phyloP scores from a whole-genome alignment of 2,329 filamentous ascomycete species.

The Trichoderma asperellum region DNA sequence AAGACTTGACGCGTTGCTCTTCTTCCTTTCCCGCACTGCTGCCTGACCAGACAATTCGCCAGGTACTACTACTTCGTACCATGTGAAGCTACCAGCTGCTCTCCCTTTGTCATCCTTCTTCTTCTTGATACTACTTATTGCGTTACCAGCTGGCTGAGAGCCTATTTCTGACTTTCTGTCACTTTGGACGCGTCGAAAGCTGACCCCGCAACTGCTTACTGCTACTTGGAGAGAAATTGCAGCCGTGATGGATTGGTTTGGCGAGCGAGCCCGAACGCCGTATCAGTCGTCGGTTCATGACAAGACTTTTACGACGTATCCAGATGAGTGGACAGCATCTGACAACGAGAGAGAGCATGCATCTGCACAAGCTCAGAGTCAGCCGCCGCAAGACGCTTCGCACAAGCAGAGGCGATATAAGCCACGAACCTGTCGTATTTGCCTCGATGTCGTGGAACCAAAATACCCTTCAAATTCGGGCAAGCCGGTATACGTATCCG shows the following conservation, averaged over 20 bases:
- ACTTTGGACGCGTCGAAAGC: neutral
- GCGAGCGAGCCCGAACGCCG: constrained; percentile 14
- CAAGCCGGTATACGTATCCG: constrained; percentile 66
- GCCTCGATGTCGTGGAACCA: constrained; percentile 69
- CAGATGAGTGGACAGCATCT: neutral
- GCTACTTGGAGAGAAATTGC: neutral
- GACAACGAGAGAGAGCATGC: neutral
- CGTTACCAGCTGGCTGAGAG: neutral
- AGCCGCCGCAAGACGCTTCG: constrained; percentile 8
- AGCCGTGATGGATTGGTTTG: constrained; percentile 23
- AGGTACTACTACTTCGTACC: neutral
- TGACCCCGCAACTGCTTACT: neutral
- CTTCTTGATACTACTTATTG: neutral
- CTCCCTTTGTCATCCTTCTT: neutral
- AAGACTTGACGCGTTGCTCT: constrained; percentile 15
- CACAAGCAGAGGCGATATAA: constrained; percentile 57
- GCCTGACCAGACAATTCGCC: constrained; percentile 8
- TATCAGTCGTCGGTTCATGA: constrained; percentile 20
- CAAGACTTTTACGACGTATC: constrained; percentile 3
- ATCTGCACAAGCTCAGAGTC: constrained; percentile 8
- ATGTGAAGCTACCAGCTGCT: constrained; percentile 19
- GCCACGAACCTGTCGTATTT: constrained; percentile 84
- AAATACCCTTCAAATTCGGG: constrained; percentile 48
- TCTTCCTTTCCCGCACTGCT: neutral
- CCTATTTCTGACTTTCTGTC: neutral